These are phyloP conservation scores for Plenodomus biglobosus DNA, from an alignment of 2,329 filamentous ascomycete genomes.

Conservation along the genomic window DNA sequence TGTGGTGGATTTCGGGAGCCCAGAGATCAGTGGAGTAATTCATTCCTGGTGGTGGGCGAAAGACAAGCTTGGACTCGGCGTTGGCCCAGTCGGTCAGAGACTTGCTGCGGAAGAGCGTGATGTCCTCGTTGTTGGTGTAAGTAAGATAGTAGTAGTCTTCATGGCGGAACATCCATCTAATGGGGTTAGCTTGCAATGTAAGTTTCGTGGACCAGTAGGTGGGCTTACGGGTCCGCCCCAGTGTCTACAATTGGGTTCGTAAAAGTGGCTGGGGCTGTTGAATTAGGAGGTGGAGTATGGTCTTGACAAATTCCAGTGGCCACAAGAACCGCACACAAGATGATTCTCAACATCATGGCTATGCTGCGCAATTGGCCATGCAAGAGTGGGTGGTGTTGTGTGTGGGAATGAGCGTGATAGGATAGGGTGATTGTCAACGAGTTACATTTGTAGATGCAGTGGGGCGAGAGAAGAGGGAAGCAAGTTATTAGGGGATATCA, in stretches of 20 bases:
- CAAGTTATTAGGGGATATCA: slow-evolving; percentile 1
- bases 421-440: neutral
- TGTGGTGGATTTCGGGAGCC: slow-evolving; percentile 55
- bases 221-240: slow-evolving; percentile 49
- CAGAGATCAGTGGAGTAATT: slow-evolving; percentile 54
- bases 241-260: slow-evolving; percentile 48
- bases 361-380: neutral
- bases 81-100: slow-evolving; percentile 49
- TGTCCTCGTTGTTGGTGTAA: slow-evolving; percentile 49
- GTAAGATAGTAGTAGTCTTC: slow-evolving; percentile 50
- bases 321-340: slow-evolving; percentile 22
- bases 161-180: slow-evolving; percentile 48
- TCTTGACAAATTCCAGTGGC: slow-evolving; percentile 21
- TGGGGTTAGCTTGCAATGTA: neutral
- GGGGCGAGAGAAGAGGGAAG: slow-evolving; percentile 5
- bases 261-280: slow-evolving; percentile 39
- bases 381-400: neutral
- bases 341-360: slow-evolving; percentile 21
- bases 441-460: slow-evolving; percentile 3
- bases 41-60: slow-evolving; percentile 45
- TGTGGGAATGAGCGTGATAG: neutral
- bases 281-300: slow-evolving; percentile 11
- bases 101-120: slow-evolving; percentile 48
- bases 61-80: slow-evolving; percentile 49
- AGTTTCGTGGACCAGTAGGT: neutral